phyloP scores from a whole-genome alignment of 148 eudicot genomes.

The Heliosperma pusillum region DNA sequence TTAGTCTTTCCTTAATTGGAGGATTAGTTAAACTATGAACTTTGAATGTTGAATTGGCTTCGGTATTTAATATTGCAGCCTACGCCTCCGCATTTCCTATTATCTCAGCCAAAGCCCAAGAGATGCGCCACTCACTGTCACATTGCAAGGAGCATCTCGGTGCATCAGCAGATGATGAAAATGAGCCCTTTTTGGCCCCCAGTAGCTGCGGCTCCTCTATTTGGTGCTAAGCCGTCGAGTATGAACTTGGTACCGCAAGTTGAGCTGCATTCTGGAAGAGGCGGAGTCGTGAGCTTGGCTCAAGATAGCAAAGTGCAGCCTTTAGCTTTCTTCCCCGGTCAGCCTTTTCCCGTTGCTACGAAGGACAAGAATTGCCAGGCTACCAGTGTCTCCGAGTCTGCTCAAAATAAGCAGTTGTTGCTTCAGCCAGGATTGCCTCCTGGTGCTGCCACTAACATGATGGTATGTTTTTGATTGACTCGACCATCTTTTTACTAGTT shows the following conservation, averaged over 20 bases:
- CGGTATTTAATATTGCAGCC: constrained; percentile 37
- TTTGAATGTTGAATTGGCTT: background rate
- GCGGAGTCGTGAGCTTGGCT: constrained; percentile 31
- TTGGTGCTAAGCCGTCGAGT: constrained; percentile 69
- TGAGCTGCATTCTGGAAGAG: constrained; percentile 57
- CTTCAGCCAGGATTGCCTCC: constrained; percentile 75
- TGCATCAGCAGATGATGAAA: constrained; percentile 76
- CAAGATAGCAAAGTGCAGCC: constrained; percentile 65
- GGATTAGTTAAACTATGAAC: background rate
- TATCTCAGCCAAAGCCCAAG: constrained; percentile 76
- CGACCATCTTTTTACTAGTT: too few species aligned
- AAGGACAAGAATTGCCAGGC: constrained; percentile 62
- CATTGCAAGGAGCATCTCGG: constrained; percentile 65
- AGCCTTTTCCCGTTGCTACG: constrained; percentile 32
- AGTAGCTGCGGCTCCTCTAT: constrained; percentile 47
- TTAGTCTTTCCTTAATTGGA: background rate
- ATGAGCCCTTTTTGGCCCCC: constrained; percentile 71
- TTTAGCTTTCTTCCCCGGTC: constrained; percentile 50
- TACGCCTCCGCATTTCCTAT: constrained; percentile 41
- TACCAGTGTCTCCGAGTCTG: constrained; percentile 42
- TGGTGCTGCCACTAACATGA: constrained; percentile 55
- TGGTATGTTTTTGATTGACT: constrained; percentile 40
- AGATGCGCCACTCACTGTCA: constrained; percentile 84
- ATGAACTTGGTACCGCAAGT: constrained; percentile 59
- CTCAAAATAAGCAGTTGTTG: constrained; percentile 71